A percentile compares a stretch with the other conserved stretches of the same genome.
Evolutionary conservation across 164 flowering plant genomes (phyloP).

Genomic region (Liriodendron chinense): DNA sequence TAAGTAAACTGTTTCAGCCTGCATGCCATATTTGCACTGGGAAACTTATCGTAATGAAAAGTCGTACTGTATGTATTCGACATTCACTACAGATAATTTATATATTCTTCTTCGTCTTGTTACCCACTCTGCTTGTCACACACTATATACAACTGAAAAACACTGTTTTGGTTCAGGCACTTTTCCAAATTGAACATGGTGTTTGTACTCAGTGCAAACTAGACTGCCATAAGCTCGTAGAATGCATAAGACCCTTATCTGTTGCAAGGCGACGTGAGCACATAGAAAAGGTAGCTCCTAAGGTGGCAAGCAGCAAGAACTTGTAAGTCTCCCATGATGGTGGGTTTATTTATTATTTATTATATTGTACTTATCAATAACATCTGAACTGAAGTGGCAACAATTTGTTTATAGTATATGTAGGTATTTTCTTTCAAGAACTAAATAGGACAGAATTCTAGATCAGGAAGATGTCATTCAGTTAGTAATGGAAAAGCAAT

Average conservation of each 20-base stretch:
- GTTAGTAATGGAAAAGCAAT: too few species aligned
- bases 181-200: slow-evolving; percentile 81
- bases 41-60: background rate
- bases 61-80: too few species aligned
- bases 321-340: slow-evolving; percentile 48
- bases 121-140: background rate
- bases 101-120: background rate
- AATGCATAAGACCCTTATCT: slow-evolving; percentile 55
- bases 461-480: too few species aligned
- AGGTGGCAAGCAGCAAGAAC: slow-evolving; percentile 50
- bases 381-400: background rate
- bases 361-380: too few species aligned
- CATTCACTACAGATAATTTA: background rate
- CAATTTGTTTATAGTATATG: background rate
- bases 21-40: background rate
- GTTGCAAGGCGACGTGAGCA: slow-evolving; percentile 43
- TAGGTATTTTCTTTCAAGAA: background rate
- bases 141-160: background rate
- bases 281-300: slow-evolving; percentile 68
- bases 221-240: slow-evolving; percentile 81
- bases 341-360: background rate
- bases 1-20: background rate
- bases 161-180: slow-evolving; percentile 49
- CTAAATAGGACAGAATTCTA: background rate
- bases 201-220: slow-evolving; percentile 73